A percentile compares a stretch with the other conserved stretches of the same genome.
phyloP scores from a whole-genome alignment of 1,139 yeast genomes.

The Nadsonia starkeyi-henricii region DNA sequence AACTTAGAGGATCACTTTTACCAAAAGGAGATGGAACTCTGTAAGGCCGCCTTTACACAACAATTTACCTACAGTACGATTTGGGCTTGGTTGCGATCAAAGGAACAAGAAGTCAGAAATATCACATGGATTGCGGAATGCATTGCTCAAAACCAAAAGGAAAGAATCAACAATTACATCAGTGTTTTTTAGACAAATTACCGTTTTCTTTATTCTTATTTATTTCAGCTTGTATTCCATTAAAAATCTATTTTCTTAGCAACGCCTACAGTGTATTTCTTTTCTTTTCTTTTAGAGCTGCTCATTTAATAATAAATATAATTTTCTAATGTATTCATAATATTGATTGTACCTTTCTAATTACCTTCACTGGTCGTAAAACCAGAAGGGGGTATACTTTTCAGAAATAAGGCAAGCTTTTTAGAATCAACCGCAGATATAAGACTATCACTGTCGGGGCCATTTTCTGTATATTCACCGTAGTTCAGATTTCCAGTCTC shows the following conservation, averaged over 20 bases:
- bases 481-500: no score
- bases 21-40: conserved; percentile 78
- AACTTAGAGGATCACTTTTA: conserved; percentile 89
- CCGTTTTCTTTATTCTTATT: background rate
- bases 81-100: conserved; percentile 94
- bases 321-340: no score
- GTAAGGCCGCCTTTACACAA: conserved; percentile 89
- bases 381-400: background rate
- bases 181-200: conserved; percentile 22
- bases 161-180: conserved; percentile 27
- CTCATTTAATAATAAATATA: no score
- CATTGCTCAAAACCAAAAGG: conserved; percentile 35
- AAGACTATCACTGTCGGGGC: background rate
- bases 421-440: background rate
- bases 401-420: background rate
- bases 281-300: no score
- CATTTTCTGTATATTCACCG: background rate
- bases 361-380: background rate
- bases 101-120: conserved; percentile 93
- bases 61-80: conserved; percentile 83
- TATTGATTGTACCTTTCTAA: background rate
- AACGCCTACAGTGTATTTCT: no score
- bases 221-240: background rate
- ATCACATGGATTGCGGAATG: conserved; percentile 99
- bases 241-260: background rate